Evolutionary conservation across 2,329 filamentous ascomycete genomes (phyloP).

Genomic region (Mollisia scopiformis): DNA sequence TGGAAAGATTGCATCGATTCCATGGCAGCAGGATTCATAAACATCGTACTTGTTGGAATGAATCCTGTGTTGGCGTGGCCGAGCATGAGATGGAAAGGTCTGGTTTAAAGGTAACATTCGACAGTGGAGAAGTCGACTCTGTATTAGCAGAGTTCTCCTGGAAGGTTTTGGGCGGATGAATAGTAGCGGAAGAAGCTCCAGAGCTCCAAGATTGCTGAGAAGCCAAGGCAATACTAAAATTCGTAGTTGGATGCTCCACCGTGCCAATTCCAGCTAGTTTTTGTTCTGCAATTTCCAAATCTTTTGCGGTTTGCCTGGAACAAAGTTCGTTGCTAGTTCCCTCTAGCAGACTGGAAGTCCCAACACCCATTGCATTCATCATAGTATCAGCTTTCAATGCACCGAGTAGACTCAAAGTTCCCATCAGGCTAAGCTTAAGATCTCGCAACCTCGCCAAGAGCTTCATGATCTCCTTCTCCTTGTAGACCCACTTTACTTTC

Average conservation of each 20-base stretch:
- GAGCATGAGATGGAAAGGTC: not conserved
- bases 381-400: constrained; percentile 19
- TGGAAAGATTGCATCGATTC: constrained; percentile 17
- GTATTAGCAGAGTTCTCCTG: not conserved
- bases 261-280: constrained; percentile 11
- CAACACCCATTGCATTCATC: constrained; percentile 21
- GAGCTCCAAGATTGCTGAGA: not conserved
- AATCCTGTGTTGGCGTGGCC: not conserved
- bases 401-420: constrained; percentile 19
- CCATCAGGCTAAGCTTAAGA: constrained; percentile 24
- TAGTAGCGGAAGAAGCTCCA: not conserved
- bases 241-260: not conserved
- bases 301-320: constrained; percentile 12
- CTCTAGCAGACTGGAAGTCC: constrained; percentile 17
- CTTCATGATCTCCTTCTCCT: constrained; percentile 26
- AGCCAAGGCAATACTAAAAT: not conserved
- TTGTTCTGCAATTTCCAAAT: constrained; percentile 12
- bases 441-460: constrained; percentile 22
- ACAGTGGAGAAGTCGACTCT: not conserved
- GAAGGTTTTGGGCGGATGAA: not conserved
- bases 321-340: not conserved
- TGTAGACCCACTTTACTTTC: constrained; percentile 25
- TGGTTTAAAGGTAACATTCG: not conserved
- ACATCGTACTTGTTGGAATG: not conserved
- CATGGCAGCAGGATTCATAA: constrained; percentile 6